Evolutionary conservation across 1,284 basidiomycete genomes (phyloP).

Genomic region (Fistulinella cinereoalba): DNA sequence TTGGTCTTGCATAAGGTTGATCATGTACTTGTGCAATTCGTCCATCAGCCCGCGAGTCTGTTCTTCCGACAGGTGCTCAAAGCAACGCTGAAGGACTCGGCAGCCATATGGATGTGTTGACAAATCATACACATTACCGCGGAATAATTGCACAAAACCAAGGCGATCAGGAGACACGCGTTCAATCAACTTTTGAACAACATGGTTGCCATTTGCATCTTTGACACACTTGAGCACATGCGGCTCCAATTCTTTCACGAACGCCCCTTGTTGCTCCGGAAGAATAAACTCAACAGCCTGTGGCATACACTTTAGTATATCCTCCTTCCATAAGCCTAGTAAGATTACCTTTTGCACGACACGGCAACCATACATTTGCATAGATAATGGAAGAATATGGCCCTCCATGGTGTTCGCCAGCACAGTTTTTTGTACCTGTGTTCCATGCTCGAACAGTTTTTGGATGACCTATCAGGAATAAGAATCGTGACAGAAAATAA

Average conservation of each 20-base stretch:
- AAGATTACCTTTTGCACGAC: constrained; percentile 75
- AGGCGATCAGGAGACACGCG: constrained; percentile 77
- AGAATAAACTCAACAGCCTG: constrained; percentile 84
- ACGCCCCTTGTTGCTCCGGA: constrained; percentile 71
- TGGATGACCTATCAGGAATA: constrained; percentile 72
- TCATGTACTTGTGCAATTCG: constrained; percentile 75
- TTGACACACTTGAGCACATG: constrained; percentile 87
- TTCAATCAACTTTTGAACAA: constrained; percentile 85
- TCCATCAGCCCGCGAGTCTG: constrained; percentile 76
- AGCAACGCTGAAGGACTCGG: constrained; percentile 90
- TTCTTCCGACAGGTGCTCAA: constrained; percentile 78
- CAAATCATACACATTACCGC: constrained; percentile 80
- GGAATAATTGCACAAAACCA: constrained; percentile 75
- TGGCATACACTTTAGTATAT: constrained; percentile 7
- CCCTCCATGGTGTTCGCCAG: constrained; percentile 79
- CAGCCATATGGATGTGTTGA: constrained; percentile 94
- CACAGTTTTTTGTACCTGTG: constrained; percentile 68
- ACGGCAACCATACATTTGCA: constrained; percentile 97
- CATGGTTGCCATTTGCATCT: constrained; percentile 95
- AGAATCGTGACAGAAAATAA: constrained; percentile 2
- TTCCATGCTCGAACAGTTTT: constrained; percentile 92
- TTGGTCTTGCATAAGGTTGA: constrained; percentile 80
- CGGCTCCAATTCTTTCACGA: constrained; percentile 80
- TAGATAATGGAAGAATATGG: constrained; percentile 74
- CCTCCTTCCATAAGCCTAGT: constrained; percentile 1